Percentiles rank a stretch among this genome's conserved stretches.
Conservation (phyloP, 1,139 yeast species). For the Scheffersomyces stambukii region DNA sequence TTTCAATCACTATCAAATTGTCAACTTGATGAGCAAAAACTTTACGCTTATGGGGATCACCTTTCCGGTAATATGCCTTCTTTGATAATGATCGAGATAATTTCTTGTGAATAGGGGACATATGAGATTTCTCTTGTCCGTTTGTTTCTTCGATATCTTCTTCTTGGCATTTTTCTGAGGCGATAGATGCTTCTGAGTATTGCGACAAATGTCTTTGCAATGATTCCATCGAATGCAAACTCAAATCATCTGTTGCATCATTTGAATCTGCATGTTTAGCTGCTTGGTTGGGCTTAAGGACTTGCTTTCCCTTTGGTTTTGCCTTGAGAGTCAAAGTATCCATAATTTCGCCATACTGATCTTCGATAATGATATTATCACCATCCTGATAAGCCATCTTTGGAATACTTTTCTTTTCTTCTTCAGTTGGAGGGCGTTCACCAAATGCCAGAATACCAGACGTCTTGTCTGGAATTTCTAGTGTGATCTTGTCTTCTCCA, state of each 20-base stretch:
- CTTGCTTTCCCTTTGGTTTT: conserved; percentile 3
- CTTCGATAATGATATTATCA: conserved; percentile 65
- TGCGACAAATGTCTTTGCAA: conserved; percentile 34
- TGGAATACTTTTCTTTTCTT: conserved; percentile 9
- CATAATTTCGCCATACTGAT: conserved; percentile 74
- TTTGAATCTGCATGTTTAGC: background rate
- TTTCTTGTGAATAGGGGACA: conserved; percentile 4
- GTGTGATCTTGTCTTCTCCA: conserved; percentile 3
- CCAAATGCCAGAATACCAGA: conserved; percentile 11
- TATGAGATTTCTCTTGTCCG: background rate
- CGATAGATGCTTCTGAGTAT: conserved; percentile 17
- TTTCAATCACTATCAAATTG: conserved; percentile 76
- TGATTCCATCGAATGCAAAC: conserved; percentile 41
- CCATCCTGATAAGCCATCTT: conserved; percentile 75
- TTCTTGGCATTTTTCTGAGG: background rate
- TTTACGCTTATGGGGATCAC: conserved; percentile 26
- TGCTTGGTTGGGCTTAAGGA: no score
- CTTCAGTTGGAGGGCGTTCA: conserved; percentile 8
- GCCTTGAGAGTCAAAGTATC: conserved; percentile 27
- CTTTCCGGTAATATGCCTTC: conserved; percentile 25
- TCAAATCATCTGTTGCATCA: conserved; percentile 18
- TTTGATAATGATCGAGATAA: conserved; percentile 8
- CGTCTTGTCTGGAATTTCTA: conserved; percentile 6
- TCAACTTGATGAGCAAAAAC: conserved; percentile 51
- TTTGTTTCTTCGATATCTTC: conserved; percentile 1